A percentile compares a stretch with the other conserved stretches of the same genome.
These are phyloP conservation scores for Cytospora schulzeri DNA, from an alignment of 2,329 filamentous ascomycete genomes.

Conservation along the genomic window DNA sequence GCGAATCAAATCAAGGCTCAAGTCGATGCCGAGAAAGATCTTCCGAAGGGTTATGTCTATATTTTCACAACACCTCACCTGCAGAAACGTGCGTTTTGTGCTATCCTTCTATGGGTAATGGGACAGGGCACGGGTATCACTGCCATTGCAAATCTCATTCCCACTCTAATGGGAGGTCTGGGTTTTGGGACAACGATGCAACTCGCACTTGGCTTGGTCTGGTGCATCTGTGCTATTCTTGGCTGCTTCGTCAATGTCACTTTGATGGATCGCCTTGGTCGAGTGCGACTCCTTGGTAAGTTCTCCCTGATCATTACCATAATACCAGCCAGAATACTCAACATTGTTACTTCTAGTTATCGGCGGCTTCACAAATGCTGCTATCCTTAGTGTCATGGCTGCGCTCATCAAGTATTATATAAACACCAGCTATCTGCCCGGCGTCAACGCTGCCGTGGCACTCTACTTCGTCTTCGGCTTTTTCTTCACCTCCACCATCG, in stretches of 20 bases:
- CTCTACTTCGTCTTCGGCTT: slow-evolving; percentile 32
- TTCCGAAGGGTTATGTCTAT: slow-evolving; percentile 34
- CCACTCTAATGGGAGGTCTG: slow-evolving; percentile 36
- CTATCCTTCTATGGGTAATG: slow-evolving; percentile 10
- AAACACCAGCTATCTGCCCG: slow-evolving; percentile 28
- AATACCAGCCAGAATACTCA: slow-evolving; percentile 12
- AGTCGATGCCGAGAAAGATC: slow-evolving; percentile 27
- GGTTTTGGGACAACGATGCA: slow-evolving; percentile 35
- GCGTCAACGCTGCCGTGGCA: slow-evolving; percentile 33
- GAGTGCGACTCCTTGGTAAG: slow-evolving; percentile 30
- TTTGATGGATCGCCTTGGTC: slow-evolving; percentile 35
- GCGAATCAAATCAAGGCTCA: slow-evolving; percentile 35
- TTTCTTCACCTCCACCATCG: slow-evolving; percentile 34
- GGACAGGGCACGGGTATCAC: slow-evolving; percentile 35
- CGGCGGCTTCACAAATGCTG: slow-evolving; percentile 30
- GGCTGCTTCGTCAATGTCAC: slow-evolving; percentile 35
- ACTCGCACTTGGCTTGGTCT: slow-evolving; percentile 35
- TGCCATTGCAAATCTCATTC: slow-evolving; percentile 37
- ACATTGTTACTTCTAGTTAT: slow-evolving; percentile 27
- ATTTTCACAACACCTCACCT: slow-evolving; percentile 31
- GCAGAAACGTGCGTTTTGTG: slow-evolving; percentile 15
- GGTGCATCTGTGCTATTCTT: slow-evolving; percentile 33
- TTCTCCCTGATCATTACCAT: neutral
- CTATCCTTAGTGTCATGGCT: slow-evolving; percentile 32
- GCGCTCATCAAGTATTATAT: slow-evolving; percentile 33